Conservation (phyloP, 2,329 filamentous ascomycete species). For the Ascochyta fabae region DNA sequence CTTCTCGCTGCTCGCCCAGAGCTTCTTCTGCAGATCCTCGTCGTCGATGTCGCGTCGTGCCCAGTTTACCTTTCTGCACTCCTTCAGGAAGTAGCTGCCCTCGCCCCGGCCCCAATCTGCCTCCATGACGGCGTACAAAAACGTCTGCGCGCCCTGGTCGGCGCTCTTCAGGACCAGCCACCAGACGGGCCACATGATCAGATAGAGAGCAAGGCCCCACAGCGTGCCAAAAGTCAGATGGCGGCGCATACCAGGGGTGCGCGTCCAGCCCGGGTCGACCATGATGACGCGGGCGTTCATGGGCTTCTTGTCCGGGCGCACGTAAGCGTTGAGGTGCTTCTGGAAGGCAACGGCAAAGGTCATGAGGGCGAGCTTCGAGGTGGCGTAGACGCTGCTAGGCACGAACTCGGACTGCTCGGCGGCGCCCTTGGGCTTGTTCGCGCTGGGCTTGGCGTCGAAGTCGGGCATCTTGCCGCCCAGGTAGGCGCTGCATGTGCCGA, state of each 20-base stretch:
- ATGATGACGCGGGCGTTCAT: slow-evolving; percentile 84
- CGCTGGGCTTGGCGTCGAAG: slow-evolving; percentile 55
- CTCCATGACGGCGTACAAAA: slow-evolving; percentile 88
- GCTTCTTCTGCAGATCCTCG: slow-evolving; percentile 77
- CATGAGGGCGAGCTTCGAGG: slow-evolving; percentile 75
- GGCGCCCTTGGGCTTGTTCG: slow-evolving; percentile 64
- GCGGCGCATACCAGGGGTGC: slow-evolving; percentile 85
- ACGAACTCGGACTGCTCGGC: slow-evolving; percentile 48
- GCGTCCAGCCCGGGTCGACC: slow-evolving; percentile 82
- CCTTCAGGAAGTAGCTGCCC: slow-evolving; percentile 82
- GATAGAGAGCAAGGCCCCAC: slow-evolving; percentile 77
- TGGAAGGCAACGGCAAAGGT: slow-evolving; percentile 90
- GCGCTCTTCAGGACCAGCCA: slow-evolving; percentile 91
- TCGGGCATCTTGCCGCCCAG: slow-evolving; percentile 74
- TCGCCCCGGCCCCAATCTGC: slow-evolving; percentile 67
- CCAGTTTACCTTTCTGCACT: slow-evolving; percentile 79
- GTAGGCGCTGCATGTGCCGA: slow-evolving; percentile 88
- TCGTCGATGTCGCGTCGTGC: slow-evolving; percentile 76
- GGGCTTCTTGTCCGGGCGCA: slow-evolving; percentile 81
- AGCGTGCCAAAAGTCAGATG: slow-evolving; percentile 88
- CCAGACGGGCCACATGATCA: slow-evolving; percentile 77
- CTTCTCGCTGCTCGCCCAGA: slow-evolving; percentile 86
- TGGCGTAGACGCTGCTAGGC: slow-evolving; percentile 56
- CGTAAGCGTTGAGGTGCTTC: slow-evolving; percentile 85
- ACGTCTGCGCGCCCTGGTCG: slow-evolving; percentile 81